Percentiles rank a stretch among this genome's conserved stretches.
phyloP scores from a whole-genome alignment of 129 eudicot species.

The Heracleum sosnowskyi region DNA sequence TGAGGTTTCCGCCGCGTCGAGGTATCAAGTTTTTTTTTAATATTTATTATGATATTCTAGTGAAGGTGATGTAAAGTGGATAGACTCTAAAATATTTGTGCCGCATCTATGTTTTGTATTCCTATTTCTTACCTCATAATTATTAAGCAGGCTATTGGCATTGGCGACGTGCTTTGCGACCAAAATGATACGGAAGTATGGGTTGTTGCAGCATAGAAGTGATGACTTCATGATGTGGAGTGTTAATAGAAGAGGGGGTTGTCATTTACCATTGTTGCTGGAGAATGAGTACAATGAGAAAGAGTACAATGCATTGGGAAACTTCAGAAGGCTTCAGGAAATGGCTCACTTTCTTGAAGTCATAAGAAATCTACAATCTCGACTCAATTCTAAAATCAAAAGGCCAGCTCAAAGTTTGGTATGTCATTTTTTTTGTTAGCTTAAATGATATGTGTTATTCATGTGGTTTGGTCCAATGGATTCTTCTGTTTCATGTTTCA shows the following conservation, averaged over 20 bases:
- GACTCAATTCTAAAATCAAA: conserved; percentile 48
- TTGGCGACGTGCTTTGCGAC: conserved; percentile 71
- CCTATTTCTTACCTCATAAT: conserved; percentile 12
- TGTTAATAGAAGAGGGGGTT: conserved; percentile 24
- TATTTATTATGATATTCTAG: conserved; percentile 6
- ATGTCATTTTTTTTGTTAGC: conserved; percentile 19
- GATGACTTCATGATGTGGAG: conserved; percentile 29
- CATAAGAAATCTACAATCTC: conserved; percentile 63
- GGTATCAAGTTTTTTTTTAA: conserved; percentile 34
- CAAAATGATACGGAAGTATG: conserved; percentile 65
- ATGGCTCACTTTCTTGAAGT: conserved; percentile 70
- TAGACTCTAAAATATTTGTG: conserved; percentile 8
- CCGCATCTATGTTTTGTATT: neutral
- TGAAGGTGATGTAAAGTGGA: conserved; percentile 10
- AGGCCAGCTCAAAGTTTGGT: conserved; percentile 61
- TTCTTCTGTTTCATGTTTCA: conserved; percentile 19
- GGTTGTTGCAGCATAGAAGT: conserved; percentile 50
- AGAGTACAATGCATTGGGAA: conserved; percentile 30
- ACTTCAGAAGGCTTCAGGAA: conserved; percentile 52
- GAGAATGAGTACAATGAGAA: conserved; percentile 33
- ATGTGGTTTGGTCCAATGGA: conserved; percentile 11
- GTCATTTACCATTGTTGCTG: conserved; percentile 29
- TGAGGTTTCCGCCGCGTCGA: conserved; percentile 75
- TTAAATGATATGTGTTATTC: conserved; percentile 1
- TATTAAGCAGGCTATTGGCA: conserved; percentile 66